Conservation (phyloP, 176 grass and related monocot genomes). For the Avena sativa region DNA sequence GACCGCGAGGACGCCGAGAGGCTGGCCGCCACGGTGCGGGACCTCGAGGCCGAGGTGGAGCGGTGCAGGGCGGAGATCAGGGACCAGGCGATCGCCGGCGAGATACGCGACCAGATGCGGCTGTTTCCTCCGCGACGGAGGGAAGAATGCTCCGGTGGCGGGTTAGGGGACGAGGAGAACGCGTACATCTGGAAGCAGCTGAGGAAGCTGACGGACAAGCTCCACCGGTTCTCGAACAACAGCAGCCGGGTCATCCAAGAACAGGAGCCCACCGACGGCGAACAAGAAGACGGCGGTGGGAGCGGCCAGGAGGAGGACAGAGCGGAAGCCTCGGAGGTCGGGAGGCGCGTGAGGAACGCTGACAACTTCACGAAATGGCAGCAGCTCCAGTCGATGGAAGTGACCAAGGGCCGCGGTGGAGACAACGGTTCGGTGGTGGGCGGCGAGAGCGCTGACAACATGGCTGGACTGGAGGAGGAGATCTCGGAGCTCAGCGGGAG, state of each 20-base stretch:
- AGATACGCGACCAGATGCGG: conserved; percentile 51
- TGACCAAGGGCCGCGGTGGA: neutral
- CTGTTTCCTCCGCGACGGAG: neutral
- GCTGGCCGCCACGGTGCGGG: conserved; percentile 50
- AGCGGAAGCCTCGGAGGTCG: neutral
- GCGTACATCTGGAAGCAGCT: conserved; percentile 57
- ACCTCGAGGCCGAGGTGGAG: conserved; percentile 60
- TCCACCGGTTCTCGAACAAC: conserved; percentile 78
- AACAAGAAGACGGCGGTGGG: conserved; percentile 34
- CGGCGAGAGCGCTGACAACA: conserved; percentile 45
- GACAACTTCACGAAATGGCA: conserved; percentile 34
- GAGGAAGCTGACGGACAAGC: conserved; percentile 56
- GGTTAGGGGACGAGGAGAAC: conserved; percentile 72
- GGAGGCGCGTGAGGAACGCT: conserved; percentile 24
- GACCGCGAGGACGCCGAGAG: conserved; percentile 68
- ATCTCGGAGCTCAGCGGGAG: conserved; percentile 57
- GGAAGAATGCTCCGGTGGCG: conserved; percentile 40
- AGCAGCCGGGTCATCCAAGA: conserved; percentile 30
- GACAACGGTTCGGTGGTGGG: conserved; percentile 6
- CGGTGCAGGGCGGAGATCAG: conserved; percentile 42
- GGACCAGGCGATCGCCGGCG: conserved; percentile 33
- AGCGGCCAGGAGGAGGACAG: conserved; percentile 22
- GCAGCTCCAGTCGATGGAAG: neutral
- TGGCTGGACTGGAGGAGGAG: conserved; percentile 55
- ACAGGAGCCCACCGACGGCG: neutral